Evolutionary conservation across 306 rosid genomes (phyloP).

Genomic region (Malus sieversii): DNA sequence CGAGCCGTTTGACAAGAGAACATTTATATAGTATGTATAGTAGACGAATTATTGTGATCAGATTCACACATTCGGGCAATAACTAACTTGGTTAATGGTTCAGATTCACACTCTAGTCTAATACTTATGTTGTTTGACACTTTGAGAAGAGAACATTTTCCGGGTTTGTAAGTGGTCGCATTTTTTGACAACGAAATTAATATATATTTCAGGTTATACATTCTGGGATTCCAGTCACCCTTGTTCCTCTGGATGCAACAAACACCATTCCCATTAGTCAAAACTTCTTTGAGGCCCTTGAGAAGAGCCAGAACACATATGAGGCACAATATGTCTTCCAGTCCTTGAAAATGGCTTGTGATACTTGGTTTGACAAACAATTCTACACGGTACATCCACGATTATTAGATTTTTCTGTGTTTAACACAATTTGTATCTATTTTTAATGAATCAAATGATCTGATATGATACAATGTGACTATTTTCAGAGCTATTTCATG

Average conservation of each 20-base stretch:
- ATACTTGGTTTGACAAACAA: conserved; percentile 58
- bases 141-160: background rate
- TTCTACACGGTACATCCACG: conserved; percentile 53
- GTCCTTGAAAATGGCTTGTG: conserved; percentile 77
- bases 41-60: background rate
- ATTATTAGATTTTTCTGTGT: background rate
- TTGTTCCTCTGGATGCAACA: conserved; percentile 91
- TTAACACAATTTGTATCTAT: background rate
- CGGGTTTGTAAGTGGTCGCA: background rate
- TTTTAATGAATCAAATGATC: conserved; percentile 11
- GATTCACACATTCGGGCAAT: background rate
- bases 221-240: conserved; percentile 87
- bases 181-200: background rate
- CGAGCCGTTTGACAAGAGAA: background rate
- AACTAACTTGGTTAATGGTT: background rate
- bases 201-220: conserved; percentile 57
- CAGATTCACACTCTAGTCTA: background rate
- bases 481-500: conserved; percentile 71
- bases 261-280: conserved; percentile 68
- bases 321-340: conserved; percentile 78
- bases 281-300: conserved; percentile 58
- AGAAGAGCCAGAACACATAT: conserved; percentile 46
- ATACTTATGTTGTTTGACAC: too few relatives aligned
- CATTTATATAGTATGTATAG: background rate
- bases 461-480: conserved; percentile 9